Conservation (phyloP, 108 stramenopile genomes). For the Fragilaria crotonensis region DNA sequence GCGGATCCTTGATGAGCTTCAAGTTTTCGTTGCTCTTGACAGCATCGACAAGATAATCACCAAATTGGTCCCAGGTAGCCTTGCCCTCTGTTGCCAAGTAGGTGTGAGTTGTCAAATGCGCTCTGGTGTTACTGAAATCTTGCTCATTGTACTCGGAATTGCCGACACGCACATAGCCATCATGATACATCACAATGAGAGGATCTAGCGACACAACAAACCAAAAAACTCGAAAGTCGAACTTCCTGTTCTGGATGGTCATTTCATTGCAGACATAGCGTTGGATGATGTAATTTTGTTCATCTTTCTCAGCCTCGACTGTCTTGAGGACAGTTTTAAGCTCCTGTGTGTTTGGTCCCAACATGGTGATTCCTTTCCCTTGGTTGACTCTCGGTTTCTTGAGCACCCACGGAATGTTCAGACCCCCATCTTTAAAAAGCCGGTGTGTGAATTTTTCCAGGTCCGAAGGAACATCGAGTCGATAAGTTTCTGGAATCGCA, state of each 20-base stretch:
- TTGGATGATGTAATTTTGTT: slow-evolving; percentile 18
- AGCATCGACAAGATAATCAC: background rate
- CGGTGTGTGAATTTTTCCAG: slow-evolving; percentile 2
- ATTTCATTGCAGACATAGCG: slow-evolving; percentile 31
- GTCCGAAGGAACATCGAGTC: slow-evolving; percentile 1
- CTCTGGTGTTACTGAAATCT: slow-evolving; percentile 6
- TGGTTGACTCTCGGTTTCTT: slow-evolving; percentile 14
- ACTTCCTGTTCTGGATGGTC: slow-evolving; percentile 13
- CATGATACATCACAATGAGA: slow-evolving; percentile 29
- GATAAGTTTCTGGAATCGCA: slow-evolving; percentile 14
- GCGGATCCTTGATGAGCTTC: slow-evolving; percentile 3
- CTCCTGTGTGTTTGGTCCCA: slow-evolving; percentile 13
- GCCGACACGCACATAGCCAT: slow-evolving; percentile 24
- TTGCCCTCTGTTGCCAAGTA: background rate
- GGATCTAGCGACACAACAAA: slow-evolving; percentile 31
- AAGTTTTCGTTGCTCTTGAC: background rate
- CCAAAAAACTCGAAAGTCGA: slow-evolving; percentile 29
- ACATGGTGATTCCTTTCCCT: slow-evolving; percentile 22
- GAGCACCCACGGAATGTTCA: slow-evolving; percentile 21
- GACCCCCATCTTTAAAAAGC: slow-evolving; percentile 6
- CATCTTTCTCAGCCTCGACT: slow-evolving; percentile 3
- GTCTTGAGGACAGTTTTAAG: slow-evolving; percentile 4
- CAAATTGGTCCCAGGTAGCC: slow-evolving; percentile 1
- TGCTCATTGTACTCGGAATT: slow-evolving; percentile 12
- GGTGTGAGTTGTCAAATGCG: slow-evolving; percentile 16